Base-by-base conservation (phyloP, 345 rosid genomes). In the Sisymbrium altissimum region DNA sequence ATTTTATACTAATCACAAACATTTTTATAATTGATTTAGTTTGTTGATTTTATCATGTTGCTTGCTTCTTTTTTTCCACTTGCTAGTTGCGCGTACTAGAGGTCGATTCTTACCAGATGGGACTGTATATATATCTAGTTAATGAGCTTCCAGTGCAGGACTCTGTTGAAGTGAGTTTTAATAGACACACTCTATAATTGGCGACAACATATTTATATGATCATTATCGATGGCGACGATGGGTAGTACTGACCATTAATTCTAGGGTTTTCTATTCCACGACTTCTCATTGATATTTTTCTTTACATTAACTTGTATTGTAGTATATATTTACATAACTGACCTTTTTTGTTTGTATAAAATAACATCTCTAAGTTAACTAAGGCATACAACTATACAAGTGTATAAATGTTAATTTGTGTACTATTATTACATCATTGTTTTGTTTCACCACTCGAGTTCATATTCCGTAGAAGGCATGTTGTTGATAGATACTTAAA, bases 171-270 rank as follows among this genome's bases (percentile, higher is more conserved):
- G 39, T 41, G 68, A 64, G 10, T 45, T 45, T 45, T 64, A 44
- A 30, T 44, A 64, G 53, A 27, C 23, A 19, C 45, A 60, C 19
- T 12, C 59, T 48, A 32, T 70, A 14, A 56, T 19, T 56, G 55
- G 65, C 35, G 65, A 56, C 64, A 56, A 3, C 64, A 69, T 45
- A n/a, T 40, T 40, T 56, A 30, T 50, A 53, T 15, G 73, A 44
- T 56, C 43, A 68, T 29, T 56, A 38, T 56, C 0, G 17, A 55
- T 56, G 33, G 64, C 2, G 1, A 23, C n/a, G n/a, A n/a, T n/a
- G n/a, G n/a, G n/a, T 30, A 40, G 43, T 19, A 40, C 66, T 61
- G 43, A 41, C 30, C 54, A 41, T 54, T 68, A 50, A 38, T 21
- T 39, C 48, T 39, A 60, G 7, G 7, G 2, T 36, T 64, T 64